Base-by-base conservation (phyloP, 2,329 filamentous ascomycete genomes). In the Conoideocrella luteorostrata region DNA sequence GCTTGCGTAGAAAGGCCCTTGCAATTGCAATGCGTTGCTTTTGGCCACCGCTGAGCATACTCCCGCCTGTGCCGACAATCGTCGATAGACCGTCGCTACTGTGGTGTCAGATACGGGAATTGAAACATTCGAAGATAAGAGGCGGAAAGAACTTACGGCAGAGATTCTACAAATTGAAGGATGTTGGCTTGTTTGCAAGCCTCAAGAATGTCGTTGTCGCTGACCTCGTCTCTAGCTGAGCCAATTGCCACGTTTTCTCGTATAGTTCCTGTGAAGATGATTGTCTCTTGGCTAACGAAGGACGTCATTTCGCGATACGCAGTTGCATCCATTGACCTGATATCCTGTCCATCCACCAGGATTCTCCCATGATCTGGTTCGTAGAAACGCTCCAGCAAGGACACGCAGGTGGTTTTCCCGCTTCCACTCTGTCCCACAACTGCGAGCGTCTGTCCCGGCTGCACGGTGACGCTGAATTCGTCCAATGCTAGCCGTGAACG, bases 11-110 rank as follows among this genome's bases (percentile, higher is more conserved):
- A 39, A 86, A 78, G 12, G 77, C 77, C 12, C 82, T 70, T 1
- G 82, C 82, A 47, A 86, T 85, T 2, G 81, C 80, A 23, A 84
- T 70, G 7, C 79, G 74, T 56, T 86, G 82, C 13, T 80, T 66
- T 54, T 86, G 82, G 1, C 82, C 82, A 22, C 82, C 82, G 2
- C 78, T 83, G 2, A 86, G 63, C 52, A 80, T 77, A 28, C 77
- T 73, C 1, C 81, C 81, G 17, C 72, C 71, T 50, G 82, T 74
- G 3, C 81, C 81, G 7, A 29, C 26, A 9, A 29, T 9, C 13
- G 26, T 29, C 13, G 26, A 29, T 29, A 29, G 13, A 7, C 26
- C 26, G 26, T 29, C 26, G 9, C 26, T 29, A 13, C 26, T 29
- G 9, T n/a, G n/a, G n/a, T n/a, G n/a, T n/a, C n/a, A n/a, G 26